A percentile compares a stretch with the other conserved stretches of the same genome.
Evolutionary conservation across 164 flowering plant genomes (phyloP).

Genomic region (Annona squamosa): DNA sequence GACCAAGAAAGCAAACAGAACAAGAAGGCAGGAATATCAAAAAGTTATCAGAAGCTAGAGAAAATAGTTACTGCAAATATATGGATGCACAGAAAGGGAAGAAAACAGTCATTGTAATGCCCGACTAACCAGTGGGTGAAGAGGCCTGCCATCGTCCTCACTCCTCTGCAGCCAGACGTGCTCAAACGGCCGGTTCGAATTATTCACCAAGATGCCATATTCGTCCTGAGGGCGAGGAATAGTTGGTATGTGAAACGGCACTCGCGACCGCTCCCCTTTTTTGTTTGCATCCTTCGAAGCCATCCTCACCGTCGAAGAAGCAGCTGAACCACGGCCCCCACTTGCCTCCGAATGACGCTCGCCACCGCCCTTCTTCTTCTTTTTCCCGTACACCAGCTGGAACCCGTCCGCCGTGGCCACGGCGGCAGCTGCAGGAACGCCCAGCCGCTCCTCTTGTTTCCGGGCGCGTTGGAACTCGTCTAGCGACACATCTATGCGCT

Average conservation of each 20-base stretch:
- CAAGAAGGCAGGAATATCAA: neutral
- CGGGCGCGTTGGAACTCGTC: constrained; percentile 60
- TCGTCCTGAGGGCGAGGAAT: constrained; percentile 74
- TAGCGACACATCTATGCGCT: constrained; percentile 53
- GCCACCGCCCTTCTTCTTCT: constrained; percentile 43
- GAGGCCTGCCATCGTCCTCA: constrained; percentile 59
- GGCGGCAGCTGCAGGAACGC: constrained; percentile 22
- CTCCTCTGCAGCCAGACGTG: constrained; percentile 90
- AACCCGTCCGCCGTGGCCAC: constrained; percentile 43
- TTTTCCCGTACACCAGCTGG: constrained; percentile 62
- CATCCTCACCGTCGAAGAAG: constrained; percentile 36
- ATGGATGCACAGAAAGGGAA: neutral
- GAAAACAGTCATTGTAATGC: neutral
- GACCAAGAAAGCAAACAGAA: neutral
- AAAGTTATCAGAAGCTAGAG: neutral
- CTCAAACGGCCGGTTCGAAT: constrained; percentile 71
- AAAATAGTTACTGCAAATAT: neutral
- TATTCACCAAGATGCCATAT: constrained; percentile 67
- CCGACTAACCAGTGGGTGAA: constrained; percentile 75
- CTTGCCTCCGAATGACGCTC: constrained; percentile 8
- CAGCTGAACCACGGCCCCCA: constrained; percentile 12
- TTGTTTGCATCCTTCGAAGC: constrained; percentile 41
- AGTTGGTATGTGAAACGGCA: constrained; percentile 81
- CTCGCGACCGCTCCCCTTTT: constrained; percentile 34
- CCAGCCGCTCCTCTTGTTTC: constrained; percentile 28